phyloP scores from a whole-genome alignment of 2,329 filamentous ascomycete genomes.

The Ophiostoma quercus region DNA sequence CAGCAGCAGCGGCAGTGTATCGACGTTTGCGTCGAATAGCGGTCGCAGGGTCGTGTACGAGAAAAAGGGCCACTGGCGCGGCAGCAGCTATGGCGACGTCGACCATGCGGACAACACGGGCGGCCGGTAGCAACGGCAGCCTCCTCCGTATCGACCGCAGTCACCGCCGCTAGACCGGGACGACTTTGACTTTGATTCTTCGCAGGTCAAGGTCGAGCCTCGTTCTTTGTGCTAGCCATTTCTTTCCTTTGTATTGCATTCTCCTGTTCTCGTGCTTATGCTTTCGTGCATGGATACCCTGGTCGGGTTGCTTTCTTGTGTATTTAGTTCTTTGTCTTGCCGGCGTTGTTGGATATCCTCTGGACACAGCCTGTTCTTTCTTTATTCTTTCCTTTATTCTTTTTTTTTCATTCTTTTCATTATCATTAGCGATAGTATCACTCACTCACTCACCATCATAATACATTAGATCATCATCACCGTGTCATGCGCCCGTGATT shows the following conservation, averaged over 20 bases:
- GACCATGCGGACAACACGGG: slow-evolving; percentile 34
- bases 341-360: slow-evolving; percentile 12
- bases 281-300: neutral
- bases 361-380: slow-evolving; percentile 1
- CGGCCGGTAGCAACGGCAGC: slow-evolving; percentile 28
- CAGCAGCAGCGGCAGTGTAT: neutral
- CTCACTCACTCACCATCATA: neutral
- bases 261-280: neutral
- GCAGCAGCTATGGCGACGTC: slow-evolving; percentile 37
- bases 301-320: neutral
- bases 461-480: neutral
- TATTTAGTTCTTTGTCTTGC: neutral
- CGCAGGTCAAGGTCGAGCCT: slow-evolving; percentile 9
- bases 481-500: neutral
- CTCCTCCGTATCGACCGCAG: slow-evolving; percentile 15
- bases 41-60: slow-evolving; percentile 27
- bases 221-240: slow-evolving; percentile 17
- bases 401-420: neutral
- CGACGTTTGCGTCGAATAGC: neutral
- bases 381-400: neutral
- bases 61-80: slow-evolving; percentile 34
- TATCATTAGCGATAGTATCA: too few relatives aligned
- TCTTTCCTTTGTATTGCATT: neutral
- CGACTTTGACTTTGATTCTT: neutral
- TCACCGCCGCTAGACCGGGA: neutral